Conservation (phyloP, 2,329 filamentous ascomycete genomes). For the Pseudofabraea citricarpa region DNA sequence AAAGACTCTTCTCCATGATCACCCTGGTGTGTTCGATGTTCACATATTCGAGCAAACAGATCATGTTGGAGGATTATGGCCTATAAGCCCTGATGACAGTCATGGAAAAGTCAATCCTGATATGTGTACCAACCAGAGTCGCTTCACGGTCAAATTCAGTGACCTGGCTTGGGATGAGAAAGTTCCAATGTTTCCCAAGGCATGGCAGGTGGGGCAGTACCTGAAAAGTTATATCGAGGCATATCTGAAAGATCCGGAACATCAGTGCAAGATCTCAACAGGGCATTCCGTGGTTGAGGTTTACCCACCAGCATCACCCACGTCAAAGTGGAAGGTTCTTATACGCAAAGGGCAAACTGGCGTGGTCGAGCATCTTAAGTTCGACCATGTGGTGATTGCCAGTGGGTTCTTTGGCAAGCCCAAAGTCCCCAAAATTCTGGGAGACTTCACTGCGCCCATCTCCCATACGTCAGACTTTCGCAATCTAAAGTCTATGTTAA, state of each 20-base stretch:
- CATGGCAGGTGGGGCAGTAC: slow-evolving; percentile 73
- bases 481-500: slow-evolving; percentile 44
- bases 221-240: slow-evolving; percentile 56
- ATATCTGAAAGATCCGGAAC: slow-evolving; percentile 36
- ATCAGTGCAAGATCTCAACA: slow-evolving; percentile 16
- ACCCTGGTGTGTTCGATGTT: slow-evolving; percentile 55
- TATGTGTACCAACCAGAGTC: slow-evolving; percentile 71
- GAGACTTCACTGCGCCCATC: slow-evolving; percentile 36
- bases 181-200: slow-evolving; percentile 64
- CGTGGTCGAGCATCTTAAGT: slow-evolving; percentile 29
- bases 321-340: slow-evolving; percentile 14
- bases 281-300: slow-evolving; percentile 1
- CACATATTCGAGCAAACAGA: slow-evolving; percentile 64
- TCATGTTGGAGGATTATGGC: slow-evolving; percentile 76
- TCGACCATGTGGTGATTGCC: slow-evolving; percentile 68
- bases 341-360: slow-evolving; percentile 3
- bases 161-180: slow-evolving; percentile 66
- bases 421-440: slow-evolving; percentile 42
- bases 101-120: slow-evolving; percentile 54
- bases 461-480: slow-evolving; percentile 68
- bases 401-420: slow-evolving; percentile 72
- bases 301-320: background rate
- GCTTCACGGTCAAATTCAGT: slow-evolving; percentile 68
- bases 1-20: slow-evolving; percentile 65
- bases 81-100: slow-evolving; percentile 41